Evolutionary conservation across 768 basidiomycete species (phyloP), one percentile per base, ranked within the genome.

Genomic region (button mushroom (Agaricus bisporus)): DNA sequence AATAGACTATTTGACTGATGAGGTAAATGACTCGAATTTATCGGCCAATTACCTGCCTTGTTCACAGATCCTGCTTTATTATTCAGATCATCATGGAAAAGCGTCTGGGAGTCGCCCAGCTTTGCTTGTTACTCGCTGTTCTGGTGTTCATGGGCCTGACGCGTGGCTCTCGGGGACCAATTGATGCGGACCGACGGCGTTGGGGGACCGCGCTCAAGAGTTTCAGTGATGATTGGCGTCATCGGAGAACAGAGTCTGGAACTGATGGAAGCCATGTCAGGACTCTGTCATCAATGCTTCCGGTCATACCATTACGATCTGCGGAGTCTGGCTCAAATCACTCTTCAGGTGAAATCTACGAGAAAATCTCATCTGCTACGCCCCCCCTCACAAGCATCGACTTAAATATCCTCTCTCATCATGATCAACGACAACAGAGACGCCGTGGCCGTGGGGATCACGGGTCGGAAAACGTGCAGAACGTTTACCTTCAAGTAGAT

Each of bases 61-160:
- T 43, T 20, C 42, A 43, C 6, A 8, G 44, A 29, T 47, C 1
- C 43, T 14, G 5, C 36, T 10, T 28, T 25, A 41, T 55, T 28
- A 36, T 15, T 2, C 51, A 95, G 90, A 82, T 97, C 29, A 71
- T 85, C 0, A 77, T 94, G 47, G 95, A 97, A 68, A 94, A 95
- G 61, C 85, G 92, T 2, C 79, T 97, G 0, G 86, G 93, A 2
- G 82, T 97, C 18, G 88, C 88, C 0, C 95, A 98, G 61, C 77
- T 98, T 0, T 84, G 87, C 63, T 76, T 95, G 5, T 75, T 95
- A 5, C 74, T 97, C 3, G 81, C 86, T 0, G 86, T 97, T 9
- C 78, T 95, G 17, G 73, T 93, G 11, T 93, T 97, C 65, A 88
- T 95, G 69, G 82, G 86, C 15, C 75, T 95, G 48, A 94, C 92